Percentiles rank a stretch among this genome's conserved stretches.
Conservation (phyloP, 352 stramenopile species). For the Chloridella minuta region DNA sequence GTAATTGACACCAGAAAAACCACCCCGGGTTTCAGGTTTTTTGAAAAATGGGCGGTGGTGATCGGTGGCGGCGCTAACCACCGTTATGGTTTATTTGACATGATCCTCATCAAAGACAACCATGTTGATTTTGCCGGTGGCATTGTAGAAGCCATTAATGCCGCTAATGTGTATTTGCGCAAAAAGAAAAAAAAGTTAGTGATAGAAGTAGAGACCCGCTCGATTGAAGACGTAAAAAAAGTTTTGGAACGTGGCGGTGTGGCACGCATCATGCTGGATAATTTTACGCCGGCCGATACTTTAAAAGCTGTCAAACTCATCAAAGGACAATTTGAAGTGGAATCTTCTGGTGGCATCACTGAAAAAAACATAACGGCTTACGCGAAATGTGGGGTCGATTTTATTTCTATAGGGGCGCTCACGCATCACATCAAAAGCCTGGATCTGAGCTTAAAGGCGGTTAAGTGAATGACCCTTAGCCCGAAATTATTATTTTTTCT, state of each 20-base stretch:
- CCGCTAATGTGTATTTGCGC: neutral
- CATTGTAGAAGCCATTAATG: neutral
- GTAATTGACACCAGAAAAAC: neutral
- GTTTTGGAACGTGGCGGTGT: neutral
- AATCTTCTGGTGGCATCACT: neutral
- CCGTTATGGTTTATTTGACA: neutral
- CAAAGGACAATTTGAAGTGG: neutral
- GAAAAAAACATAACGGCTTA: neutral
- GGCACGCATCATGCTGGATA: neutral
- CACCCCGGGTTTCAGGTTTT: neutral
- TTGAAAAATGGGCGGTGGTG: neutral
- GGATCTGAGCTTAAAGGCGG: neutral
- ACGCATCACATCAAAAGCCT: neutral
- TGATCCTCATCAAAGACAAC: neutral
- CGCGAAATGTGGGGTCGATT: neutral
- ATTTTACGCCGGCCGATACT: neutral
- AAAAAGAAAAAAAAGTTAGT: neutral
- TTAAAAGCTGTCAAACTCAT: neutral
- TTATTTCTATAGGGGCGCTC: neutral
- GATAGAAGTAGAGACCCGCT: neutral
- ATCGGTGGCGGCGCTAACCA: neutral
- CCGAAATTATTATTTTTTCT: too few species aligned
- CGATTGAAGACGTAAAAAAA: neutral
- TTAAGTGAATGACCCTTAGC: too few species aligned
- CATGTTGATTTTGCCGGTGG: neutral